Base-by-base conservation (phyloP, 139 green algal genomes). In the Volvox africanus region DNA sequence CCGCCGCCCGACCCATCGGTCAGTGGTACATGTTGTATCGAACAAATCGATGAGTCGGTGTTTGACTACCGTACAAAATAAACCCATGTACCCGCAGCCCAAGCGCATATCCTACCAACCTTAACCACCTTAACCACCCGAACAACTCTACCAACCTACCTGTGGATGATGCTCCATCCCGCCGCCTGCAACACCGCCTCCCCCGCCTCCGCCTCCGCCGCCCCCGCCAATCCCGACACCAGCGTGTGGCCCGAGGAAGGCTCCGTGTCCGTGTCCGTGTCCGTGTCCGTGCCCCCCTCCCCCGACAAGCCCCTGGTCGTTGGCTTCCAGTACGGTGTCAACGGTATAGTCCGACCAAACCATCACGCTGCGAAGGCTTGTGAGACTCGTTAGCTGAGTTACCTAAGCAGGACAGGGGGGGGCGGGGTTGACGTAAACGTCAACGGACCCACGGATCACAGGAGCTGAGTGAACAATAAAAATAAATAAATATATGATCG, bases 281-380 rank as follows among this genome's bases (percentile, higher is more conserved):
- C 2, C 21, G 11, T 73, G 65, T 32, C 61, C 19, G 30, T 67
- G n/a, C 35, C 16, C 30, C 9, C 30, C 61, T 9, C 12, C 30
- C 61, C 81, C 61, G 18, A 32, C 61, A 0, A 12, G 22, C 22
- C 81, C 61, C 16, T 84, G 78, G 78, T 84, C 65, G 65, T 73
- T 73, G 65, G 21, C 65, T 28, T 28, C 78, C 78, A 33, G 28
- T 44, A 84, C 78, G 36, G 44, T 55, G 44, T 84, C 78, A 37
- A 89, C 5, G 21, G 44, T 50, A 68, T 85, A 83, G 71, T 88
- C 82, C 24, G 36, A 80, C 89, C 89, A 92, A 30, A 92, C 89
- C 80, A 92, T 92, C 44, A 92, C 71, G 30, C 67, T 86, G n/a
- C 82, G 82, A 5, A 92, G 82, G 32, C n/a, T 50, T 44, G 89